Conservation (phyloP, 1,284 basidiomycete genomes). For the Anthracocystis walkeri region DNA sequence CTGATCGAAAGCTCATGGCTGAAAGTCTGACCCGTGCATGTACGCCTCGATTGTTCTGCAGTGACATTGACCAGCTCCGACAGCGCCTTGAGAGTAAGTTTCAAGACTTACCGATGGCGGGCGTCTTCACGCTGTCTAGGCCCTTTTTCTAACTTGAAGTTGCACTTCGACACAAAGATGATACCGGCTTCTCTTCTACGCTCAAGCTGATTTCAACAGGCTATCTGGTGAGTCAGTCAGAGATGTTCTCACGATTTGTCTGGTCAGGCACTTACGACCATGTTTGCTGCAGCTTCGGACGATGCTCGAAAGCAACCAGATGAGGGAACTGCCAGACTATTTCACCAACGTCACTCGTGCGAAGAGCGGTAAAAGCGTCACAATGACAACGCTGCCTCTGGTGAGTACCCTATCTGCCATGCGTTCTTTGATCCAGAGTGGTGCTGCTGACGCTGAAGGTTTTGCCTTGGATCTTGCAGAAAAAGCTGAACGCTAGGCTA, state of each 20-base stretch:
- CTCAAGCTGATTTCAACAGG: conserved; percentile 78
- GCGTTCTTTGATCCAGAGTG: not conserved
- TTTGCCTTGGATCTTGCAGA: conserved; percentile 63
- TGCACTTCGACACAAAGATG: conserved; percentile 34
- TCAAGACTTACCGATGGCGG: not conserved
- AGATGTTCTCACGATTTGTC: not conserved
- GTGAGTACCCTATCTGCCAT: conserved; percentile 11
- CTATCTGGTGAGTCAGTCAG: conserved; percentile 75
- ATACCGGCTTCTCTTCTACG: conserved; percentile 76
- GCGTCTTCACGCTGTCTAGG: not conserved
- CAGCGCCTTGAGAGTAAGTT: conserved; percentile 30
- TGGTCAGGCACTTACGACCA: not conserved
- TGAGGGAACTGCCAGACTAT: conserved; percentile 6
- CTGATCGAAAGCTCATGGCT: not conserved
- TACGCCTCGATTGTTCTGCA: conserved; percentile 34
- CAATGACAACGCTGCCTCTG: conserved; percentile 81
- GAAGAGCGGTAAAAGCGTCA: conserved; percentile 77
- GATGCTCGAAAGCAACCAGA: conserved; percentile 16
- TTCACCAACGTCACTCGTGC: conserved; percentile 77
- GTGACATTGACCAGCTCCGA: conserved; percentile 79
- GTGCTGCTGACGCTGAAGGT: not conserved
- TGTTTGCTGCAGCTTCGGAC: conserved; percentile 22
- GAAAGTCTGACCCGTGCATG: not conserved
- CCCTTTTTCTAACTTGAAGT: not conserved
- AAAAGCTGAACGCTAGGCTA: conserved; percentile 85